Base-by-base conservation (phyloP, 2,329 filamentous ascomycete genomes). In the Fusarium sp. region DNA sequence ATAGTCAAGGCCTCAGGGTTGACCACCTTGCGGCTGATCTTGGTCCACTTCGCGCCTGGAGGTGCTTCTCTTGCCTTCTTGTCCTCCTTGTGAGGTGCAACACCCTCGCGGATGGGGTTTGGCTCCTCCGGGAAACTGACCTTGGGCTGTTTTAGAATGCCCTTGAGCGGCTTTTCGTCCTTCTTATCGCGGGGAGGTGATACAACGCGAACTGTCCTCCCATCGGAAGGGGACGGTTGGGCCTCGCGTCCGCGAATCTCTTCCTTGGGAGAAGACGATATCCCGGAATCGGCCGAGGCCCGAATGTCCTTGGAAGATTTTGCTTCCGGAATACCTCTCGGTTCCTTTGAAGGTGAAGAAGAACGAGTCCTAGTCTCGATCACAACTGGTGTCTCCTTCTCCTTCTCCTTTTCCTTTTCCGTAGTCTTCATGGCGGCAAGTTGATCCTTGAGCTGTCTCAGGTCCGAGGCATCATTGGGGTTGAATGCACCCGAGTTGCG, bases 71-170 rank as follows among this genome's bases (percentile, higher is more conserved):
- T 91, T 54, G 87, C 66, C 80, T 91, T 92, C 82, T 93, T 92
- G 58, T 94, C 92, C 80, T 97, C 95, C 84, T 97, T 98, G 80
- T 97, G 90, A n/a, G 95, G 95, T 2, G 95, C 95, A 8, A 98
- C 96, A 18, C 95, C 96, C 82, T 98, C 96, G 22, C 95, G 90
- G 39, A 97, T 88, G 0, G 94, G 93, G 75, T 95, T 92, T 1
- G 91, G 90, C 71, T 98, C 93, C 79, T 98, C 95, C 0, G 96
- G 96, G 78, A 98, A 98, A 78, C 93, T 93, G 29, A 89, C 88
- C 18, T 91, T 95, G 1, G 96, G 95, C 64, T 90, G 89, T 82
- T 97, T 97, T 50, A 98, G 87, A 66, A 98, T 98, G 18, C 95
- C 92, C 82, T 93, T 97, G 68, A 94, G 89, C 20, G 91, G 89